Percentiles rank a stretch among this genome's conserved stretches.
Evolutionary conservation across 305 asterid genomes (phyloP).

Genomic region (Rubia peregrina): DNA sequence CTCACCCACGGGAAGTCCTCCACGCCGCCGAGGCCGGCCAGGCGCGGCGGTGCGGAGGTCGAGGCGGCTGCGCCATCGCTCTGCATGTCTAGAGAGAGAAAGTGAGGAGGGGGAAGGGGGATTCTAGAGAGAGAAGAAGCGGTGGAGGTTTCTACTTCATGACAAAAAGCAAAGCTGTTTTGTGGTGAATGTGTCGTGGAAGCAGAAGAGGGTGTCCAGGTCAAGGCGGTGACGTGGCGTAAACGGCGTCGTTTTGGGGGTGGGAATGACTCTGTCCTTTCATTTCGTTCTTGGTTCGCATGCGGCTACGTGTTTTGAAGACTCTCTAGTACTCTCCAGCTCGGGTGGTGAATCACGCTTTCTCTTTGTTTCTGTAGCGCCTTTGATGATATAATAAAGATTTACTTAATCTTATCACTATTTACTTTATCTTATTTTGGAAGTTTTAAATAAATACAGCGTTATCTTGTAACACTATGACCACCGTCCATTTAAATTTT

Average conservation of each 20-base stretch:
- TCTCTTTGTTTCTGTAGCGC: no score
- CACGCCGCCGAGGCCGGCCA: slow-evolving; percentile 67
- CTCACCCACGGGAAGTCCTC: slow-evolving; percentile 61
- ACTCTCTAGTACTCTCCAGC: slow-evolving; percentile 1
- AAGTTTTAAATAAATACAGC: no score
- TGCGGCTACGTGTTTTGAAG: slow-evolving; percentile 69
- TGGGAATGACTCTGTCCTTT: slow-evolving; percentile 40
- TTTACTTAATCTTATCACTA: no score
- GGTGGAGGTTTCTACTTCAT: neutral
- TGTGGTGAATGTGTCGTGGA: neutral
- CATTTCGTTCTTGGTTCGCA: slow-evolving; percentile 59
- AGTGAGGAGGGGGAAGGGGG: neutral
- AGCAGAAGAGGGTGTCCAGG: neutral
- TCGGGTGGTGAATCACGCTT: no score
- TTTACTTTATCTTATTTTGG: no score
- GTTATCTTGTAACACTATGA: no score
- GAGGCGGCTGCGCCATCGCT: slow-evolving; percentile 25
- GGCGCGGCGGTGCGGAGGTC: slow-evolving; percentile 23
- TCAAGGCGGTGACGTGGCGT: neutral
- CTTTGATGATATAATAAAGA: no score
- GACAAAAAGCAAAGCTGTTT: neutral
- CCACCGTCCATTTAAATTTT: no score
- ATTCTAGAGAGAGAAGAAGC: neutral
- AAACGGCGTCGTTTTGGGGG: slow-evolving; percentile 28
- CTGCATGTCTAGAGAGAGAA: slow-evolving; percentile 32